Percentiles rank a stretch among this genome's conserved stretches.
Evolutionary conservation across 2,329 filamentous ascomycete species (phyloP).

Genomic region (Ophiocordyceps camponoti-floridani): DNA sequence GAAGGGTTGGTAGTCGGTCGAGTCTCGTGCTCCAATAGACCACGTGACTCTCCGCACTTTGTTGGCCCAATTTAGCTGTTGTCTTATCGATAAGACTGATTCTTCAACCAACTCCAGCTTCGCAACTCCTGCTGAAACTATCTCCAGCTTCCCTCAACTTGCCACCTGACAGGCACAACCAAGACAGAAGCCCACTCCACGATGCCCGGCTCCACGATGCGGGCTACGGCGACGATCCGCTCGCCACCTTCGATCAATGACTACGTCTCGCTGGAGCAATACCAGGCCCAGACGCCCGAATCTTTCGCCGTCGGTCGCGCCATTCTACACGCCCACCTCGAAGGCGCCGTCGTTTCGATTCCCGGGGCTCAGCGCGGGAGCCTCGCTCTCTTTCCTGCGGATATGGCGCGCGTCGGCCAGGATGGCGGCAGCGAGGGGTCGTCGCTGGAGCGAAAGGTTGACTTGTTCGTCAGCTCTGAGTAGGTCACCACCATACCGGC

Average conservation of each 20-base stretch:
- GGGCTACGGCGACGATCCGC: constrained; percentile 31
- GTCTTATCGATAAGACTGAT: too few relatives aligned
- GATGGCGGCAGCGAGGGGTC: constrained; percentile 10
- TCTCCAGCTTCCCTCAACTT: too few relatives aligned
- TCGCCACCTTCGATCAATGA: constrained; percentile 35
- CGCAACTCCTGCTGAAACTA: too few relatives aligned
- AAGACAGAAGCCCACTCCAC: not conserved
- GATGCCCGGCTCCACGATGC: constrained; percentile 15
- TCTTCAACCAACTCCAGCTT: too few relatives aligned
- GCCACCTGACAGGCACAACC: too few relatives aligned
- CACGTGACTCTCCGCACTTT: too few relatives aligned
- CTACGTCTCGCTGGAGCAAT: constrained; percentile 48
- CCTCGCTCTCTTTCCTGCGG: constrained; percentile 34
- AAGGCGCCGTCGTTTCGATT: constrained; percentile 38
- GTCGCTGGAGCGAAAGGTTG: constrained; percentile 27
- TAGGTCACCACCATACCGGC: constrained; percentile 8
- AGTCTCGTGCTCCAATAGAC: too few relatives aligned
- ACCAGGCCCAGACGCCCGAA: constrained; percentile 53
- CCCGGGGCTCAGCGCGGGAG: constrained; percentile 32
- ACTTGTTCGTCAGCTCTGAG: constrained; percentile 42
- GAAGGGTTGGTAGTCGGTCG: too few relatives aligned
- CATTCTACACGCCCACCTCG: constrained; percentile 47
- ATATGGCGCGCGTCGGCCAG: constrained; percentile 7
- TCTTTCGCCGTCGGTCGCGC: constrained; percentile 57
- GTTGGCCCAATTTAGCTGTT: too few relatives aligned